Conservation (phyloP, 768 basidiomycete species). For the Mycena pura region DNA sequence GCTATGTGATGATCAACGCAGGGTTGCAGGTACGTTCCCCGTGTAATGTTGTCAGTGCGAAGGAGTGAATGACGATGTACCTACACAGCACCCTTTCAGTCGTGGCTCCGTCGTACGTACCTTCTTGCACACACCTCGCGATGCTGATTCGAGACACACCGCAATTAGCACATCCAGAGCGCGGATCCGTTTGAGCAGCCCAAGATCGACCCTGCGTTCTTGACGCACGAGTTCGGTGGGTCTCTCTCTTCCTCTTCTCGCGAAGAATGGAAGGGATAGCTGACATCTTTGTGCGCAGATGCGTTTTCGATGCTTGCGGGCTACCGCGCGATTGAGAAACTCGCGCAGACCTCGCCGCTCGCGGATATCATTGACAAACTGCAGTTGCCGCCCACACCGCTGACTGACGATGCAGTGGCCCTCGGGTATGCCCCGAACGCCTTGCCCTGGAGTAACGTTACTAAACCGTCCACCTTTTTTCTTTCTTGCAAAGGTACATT, state of each 20-base stretch:
- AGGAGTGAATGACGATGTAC: neutral
- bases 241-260: too few relatives aligned
- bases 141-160: neutral
- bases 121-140: neutral
- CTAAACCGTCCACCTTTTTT: too few relatives aligned
- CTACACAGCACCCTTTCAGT: conserved; percentile 17
- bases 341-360: conserved; percentile 9
- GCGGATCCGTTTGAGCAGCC: conserved; percentile 9
- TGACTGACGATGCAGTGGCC: conserved; percentile 8
- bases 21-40: conserved; percentile 3
- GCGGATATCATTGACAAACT: conserved; percentile 5
- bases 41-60: neutral
- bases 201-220: conserved; percentile 2
- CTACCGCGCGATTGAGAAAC: neutral
- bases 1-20: neutral
- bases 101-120: conserved; percentile 10
- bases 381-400: neutral
- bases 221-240: conserved; percentile 13
- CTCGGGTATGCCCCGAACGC: neutral
- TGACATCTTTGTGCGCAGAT: neutral
- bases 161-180: conserved; percentile 17
- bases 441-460: too few relatives aligned
- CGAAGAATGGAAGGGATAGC: neutral
- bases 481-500: neutral
- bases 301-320: conserved; percentile 3